These are phyloP conservation scores for Aspergillus taichungensis DNA, from an alignment of 495 filamentous ascomycete species.

Conservation along the genomic window DNA sequence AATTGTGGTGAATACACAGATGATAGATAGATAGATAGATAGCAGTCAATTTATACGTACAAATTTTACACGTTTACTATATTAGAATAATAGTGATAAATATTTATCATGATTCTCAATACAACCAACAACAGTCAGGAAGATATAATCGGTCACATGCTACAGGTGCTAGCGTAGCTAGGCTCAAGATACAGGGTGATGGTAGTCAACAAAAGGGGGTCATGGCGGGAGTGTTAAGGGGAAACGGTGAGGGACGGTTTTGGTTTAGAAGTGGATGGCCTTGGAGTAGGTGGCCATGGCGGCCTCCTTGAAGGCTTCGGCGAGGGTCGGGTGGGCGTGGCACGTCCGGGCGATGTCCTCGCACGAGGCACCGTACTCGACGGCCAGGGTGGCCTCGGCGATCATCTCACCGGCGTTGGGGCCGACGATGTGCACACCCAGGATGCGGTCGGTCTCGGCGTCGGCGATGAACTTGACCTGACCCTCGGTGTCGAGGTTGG, in stretches of 20 bases:
- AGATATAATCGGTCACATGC: slow-evolving; percentile 36
- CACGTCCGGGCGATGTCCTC: slow-evolving; percentile 94
- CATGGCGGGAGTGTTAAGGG: slow-evolving; percentile 16
- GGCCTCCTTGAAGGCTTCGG: slow-evolving; percentile 99
- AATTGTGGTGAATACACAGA: too few relatives aligned
- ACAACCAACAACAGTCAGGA: slow-evolving; percentile 18
- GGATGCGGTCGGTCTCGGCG: slow-evolving; percentile 89
- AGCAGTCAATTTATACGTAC: too few relatives aligned
- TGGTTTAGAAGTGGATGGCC: slow-evolving; percentile 83
- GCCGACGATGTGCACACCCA: slow-evolving; percentile 94
- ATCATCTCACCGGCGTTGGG: slow-evolving; percentile 98
- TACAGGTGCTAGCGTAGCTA: slow-evolving; percentile 39
- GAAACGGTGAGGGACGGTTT: slow-evolving; percentile 9
- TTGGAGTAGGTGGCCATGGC: slow-evolving; percentile 97
- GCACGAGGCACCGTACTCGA: slow-evolving; percentile 92
- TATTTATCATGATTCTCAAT: slow-evolving; percentile 12
- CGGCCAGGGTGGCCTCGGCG: slow-evolving; percentile 87
- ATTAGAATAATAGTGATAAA: neutral
- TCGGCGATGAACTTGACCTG: slow-evolving; percentile 96
- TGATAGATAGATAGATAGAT: too few relatives aligned
- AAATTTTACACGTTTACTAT: too few relatives aligned
- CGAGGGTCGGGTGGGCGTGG: slow-evolving; percentile 93
- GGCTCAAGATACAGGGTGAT: slow-evolving; percentile 29
- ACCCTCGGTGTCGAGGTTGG: slow-evolving; percentile 94
- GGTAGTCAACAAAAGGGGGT: slow-evolving; percentile 16